Evolutionary conservation across 2,329 filamentous ascomycete species (phyloP).

Genomic region (Penicillium paneum): DNA sequence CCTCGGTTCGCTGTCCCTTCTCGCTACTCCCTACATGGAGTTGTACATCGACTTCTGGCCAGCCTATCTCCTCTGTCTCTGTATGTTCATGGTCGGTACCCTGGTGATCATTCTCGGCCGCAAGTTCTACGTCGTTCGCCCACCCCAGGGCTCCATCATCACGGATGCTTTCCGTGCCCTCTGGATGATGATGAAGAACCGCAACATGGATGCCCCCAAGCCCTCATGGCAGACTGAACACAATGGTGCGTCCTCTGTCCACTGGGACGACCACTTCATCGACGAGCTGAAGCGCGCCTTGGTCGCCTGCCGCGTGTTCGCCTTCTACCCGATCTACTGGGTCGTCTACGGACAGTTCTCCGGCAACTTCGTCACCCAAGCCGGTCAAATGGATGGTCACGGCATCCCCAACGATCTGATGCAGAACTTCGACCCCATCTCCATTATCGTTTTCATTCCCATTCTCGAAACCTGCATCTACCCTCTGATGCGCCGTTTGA

Average conservation of each 20-base stretch:
- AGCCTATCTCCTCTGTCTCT: constrained; percentile 60
- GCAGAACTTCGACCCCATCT: constrained; percentile 71
- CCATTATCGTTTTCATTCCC: constrained; percentile 72
- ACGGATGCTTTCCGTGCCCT: constrained; percentile 63
- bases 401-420: constrained; percentile 76
- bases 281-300: constrained; percentile 67
- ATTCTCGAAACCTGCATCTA: constrained; percentile 68
- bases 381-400: constrained; percentile 59
- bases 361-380: constrained; percentile 65
- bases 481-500: constrained; percentile 61
- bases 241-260: constrained; percentile 42
- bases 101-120: constrained; percentile 50
- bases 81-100: constrained; percentile 62
- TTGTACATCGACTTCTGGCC: constrained; percentile 64
- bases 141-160: constrained; percentile 62
- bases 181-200: constrained; percentile 52
- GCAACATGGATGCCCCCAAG: constrained; percentile 62
- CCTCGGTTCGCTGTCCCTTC: constrained; percentile 64
- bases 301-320: constrained; percentile 67
- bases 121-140: constrained; percentile 47
- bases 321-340: constrained; percentile 69
- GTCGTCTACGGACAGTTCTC: constrained; percentile 67
- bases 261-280: constrained; percentile 68
- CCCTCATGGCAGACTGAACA: constrained; percentile 60
- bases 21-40: constrained; percentile 68